These are phyloP conservation scores for Lodderomyces elongisporus DNA, from an alignment of 1,139 yeast genomes.

Conservation along the genomic window DNA sequence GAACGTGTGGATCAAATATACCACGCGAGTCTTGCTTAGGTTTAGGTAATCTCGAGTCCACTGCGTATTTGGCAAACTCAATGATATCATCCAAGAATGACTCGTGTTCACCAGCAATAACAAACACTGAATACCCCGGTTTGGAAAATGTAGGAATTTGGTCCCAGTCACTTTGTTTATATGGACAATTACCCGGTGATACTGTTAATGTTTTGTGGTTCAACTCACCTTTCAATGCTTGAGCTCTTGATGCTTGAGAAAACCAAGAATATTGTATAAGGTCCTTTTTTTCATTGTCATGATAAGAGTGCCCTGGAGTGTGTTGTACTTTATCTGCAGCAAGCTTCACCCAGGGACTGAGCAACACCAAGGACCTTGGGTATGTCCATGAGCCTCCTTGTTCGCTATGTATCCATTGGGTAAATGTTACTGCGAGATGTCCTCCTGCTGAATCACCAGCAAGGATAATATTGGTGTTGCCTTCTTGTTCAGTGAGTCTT, in stretches of 20 bases:
- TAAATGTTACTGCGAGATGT: constrained; percentile 26
- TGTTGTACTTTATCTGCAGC: constrained; percentile 12
- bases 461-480: constrained; percentile 27
- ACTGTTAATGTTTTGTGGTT: constrained; percentile 9
- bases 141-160: constrained; percentile 28
- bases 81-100: constrained; percentile 38
- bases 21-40: constrained; percentile 26
- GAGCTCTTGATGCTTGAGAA: background rate
- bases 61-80: constrained; percentile 32
- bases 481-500: constrained; percentile 19
- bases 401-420: constrained; percentile 16
- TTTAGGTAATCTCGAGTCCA: constrained; percentile 22
- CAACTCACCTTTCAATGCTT: constrained; percentile 11
- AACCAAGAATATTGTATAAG: constrained; percentile 18
- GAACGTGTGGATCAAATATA: constrained; percentile 16
- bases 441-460: constrained; percentile 46
- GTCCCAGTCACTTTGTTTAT: constrained; percentile 28
- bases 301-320: constrained; percentile 29
- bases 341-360: constrained; percentile 37
- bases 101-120: constrained; percentile 42
- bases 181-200: constrained; percentile 17
- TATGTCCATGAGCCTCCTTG: constrained; percentile 4
- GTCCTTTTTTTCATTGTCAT: constrained; percentile 30
- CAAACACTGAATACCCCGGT: constrained; percentile 23
- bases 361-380: constrained; percentile 30